Evolutionary conservation across 805 yeast species (phyloP).

Genomic region (Osmozyma mogii): DNA sequence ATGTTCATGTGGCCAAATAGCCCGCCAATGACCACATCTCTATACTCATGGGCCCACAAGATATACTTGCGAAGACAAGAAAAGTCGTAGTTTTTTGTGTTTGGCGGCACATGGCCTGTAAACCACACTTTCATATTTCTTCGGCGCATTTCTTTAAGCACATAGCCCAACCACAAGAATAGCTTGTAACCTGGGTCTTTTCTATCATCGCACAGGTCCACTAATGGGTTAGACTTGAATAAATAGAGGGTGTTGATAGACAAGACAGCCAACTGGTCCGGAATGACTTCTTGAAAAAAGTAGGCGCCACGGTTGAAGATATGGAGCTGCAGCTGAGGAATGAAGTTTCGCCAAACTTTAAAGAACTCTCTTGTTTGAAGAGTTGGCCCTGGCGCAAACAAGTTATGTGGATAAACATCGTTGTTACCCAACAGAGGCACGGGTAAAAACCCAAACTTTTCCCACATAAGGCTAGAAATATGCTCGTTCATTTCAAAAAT

Average conservation of each 20-base stretch:
- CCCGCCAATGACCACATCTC: conserved; percentile 79
- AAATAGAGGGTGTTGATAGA: conserved; percentile 73
- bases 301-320: conserved; percentile 70
- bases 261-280: conserved; percentile 66
- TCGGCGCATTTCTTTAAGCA: conserved; percentile 62
- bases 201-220: conserved; percentile 65
- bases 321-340: conserved; percentile 74
- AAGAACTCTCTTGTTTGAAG: conserved; percentile 72
- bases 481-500: conserved; percentile 62
- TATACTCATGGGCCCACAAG: conserved; percentile 75
- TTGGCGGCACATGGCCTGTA: conserved; percentile 84
- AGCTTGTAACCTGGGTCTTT: conserved; percentile 77
- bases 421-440: conserved; percentile 79
- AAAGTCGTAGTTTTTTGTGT: conserved; percentile 65
- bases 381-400: conserved; percentile 85
- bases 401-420: conserved; percentile 83
- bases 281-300: conserved; percentile 70
- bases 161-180: conserved; percentile 70
- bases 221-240: conserved; percentile 72
- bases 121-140: conserved; percentile 82
- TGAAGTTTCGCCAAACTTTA: conserved; percentile 63
- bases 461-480: conserved; percentile 45
- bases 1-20: conserved; percentile 86
- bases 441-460: conserved; percentile 43
- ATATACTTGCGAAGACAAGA: conserved; percentile 69